These are phyloP conservation scores for Ceratocystis smalleyi DNA, from an alignment of 2,329 filamentous ascomycete species.

Conservation along the genomic window DNA sequence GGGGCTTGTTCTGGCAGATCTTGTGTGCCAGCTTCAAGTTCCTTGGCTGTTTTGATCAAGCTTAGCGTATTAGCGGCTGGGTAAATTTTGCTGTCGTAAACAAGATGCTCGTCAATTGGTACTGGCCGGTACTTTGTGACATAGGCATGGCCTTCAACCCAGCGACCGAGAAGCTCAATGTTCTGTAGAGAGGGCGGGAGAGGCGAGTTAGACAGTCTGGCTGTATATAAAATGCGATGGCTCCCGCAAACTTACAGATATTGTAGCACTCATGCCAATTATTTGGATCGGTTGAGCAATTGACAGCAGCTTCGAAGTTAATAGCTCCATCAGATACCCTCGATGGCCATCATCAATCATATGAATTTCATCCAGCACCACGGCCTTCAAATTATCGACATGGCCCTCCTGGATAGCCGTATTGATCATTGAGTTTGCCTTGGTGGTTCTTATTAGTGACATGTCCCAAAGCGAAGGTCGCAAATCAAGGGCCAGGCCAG, in stretches of 20 bases:
- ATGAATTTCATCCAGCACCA: constrained; percentile 66
- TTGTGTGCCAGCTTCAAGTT: constrained; percentile 29
- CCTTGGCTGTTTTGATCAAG: constrained; percentile 41
- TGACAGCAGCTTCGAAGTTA: constrained; percentile 57
- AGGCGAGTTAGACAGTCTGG: background rate
- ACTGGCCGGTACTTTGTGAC: constrained; percentile 58
- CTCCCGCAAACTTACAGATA: constrained; percentile 40
- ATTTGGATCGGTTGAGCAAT: constrained; percentile 54
- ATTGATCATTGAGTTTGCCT: constrained; percentile 64
- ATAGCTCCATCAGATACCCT: constrained; percentile 59
- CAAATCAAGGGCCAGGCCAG: background rate
- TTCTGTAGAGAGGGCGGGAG: constrained; percentile 34
- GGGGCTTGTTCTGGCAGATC: constrained; percentile 16
- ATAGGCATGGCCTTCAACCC: constrained; percentile 57
- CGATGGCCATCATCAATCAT: constrained; percentile 66
- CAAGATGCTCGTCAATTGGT: constrained; percentile 60
- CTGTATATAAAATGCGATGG: too few relatives aligned
- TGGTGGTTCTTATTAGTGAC: constrained; percentile 9
- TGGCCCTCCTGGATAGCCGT: constrained; percentile 55
- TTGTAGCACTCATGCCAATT: constrained; percentile 64
- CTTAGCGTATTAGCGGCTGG: constrained; percentile 39
- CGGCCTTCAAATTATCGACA: constrained; percentile 46
- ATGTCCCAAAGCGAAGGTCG: background rate
- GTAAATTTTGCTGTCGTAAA: constrained; percentile 55
- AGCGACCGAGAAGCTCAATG: constrained; percentile 49